Evolutionary conservation across 164 flowering plant genomes (phyloP).

Genomic region (Echeveria elegans): DNA sequence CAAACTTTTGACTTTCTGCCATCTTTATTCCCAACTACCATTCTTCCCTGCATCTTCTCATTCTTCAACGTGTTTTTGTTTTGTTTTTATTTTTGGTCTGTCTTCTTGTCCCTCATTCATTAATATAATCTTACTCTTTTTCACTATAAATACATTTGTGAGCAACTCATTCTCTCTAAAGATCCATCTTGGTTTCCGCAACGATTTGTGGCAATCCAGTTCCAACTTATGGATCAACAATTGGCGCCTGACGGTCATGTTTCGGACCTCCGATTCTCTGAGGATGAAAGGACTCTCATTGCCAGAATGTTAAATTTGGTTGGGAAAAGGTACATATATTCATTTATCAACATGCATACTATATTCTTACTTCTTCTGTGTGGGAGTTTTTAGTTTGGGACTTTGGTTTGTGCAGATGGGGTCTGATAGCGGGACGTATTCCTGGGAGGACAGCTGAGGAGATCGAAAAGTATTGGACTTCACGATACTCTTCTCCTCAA

Average conservation of each 20-base stretch:
- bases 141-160: background rate
- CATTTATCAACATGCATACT: too few relatives aligned
- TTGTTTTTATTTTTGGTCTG: too few relatives aligned
- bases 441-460: slow-evolving; percentile 10
- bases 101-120: background rate
- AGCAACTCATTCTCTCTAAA: background rate
- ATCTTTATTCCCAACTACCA: background rate
- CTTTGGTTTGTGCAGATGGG: slow-evolving; percentile 3
- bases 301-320: background rate
- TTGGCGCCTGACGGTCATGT: too few relatives aligned
- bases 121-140: background rate
- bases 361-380: too few relatives aligned
- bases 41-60: background rate
- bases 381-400: too few relatives aligned
- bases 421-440: slow-evolving; percentile 5
- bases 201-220: background rate
- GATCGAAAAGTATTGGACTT: slow-evolving; percentile 8
- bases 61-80: too few relatives aligned
- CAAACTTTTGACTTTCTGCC: too few relatives aligned
- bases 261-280: background rate
- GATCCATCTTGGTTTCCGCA: background rate
- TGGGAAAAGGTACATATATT: background rate
- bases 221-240: too few relatives aligned
- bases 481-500: background rate
- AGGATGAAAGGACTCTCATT: background rate